These are phyloP conservation scores for Trametes maxima DNA, from an alignment of 768 basidiomycete genomes.

Conservation along the genomic window DNA sequence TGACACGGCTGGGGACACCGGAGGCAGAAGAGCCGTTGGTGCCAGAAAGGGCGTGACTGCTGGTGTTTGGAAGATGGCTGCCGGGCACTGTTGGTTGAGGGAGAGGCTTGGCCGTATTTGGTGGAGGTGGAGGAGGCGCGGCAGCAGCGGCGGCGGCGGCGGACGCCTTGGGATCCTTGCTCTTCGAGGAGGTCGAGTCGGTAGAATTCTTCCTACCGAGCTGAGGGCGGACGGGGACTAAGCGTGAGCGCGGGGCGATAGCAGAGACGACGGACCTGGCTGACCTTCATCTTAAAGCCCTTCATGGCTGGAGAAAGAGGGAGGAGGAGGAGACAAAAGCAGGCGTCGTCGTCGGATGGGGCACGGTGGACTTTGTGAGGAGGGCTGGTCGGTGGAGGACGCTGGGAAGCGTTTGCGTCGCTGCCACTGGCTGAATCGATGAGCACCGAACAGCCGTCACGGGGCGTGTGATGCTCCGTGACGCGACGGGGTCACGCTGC, in stretches of 20 bases:
- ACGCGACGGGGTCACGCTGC: constrained; percentile 25
- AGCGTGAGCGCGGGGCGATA: constrained; percentile 23
- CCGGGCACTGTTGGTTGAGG: constrained; percentile 43
- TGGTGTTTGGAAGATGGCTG: constrained; percentile 39
- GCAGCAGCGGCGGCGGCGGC: constrained; percentile 41
- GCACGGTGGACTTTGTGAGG: constrained; percentile 17
- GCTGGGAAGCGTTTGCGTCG: constrained; percentile 21
- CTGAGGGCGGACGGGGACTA: constrained; percentile 38
- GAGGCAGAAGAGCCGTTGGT: constrained; percentile 40
- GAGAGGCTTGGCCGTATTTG: constrained; percentile 66
- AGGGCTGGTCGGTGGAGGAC: constrained; percentile 8
- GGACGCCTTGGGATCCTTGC: constrained; percentile 57
- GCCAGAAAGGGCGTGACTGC: constrained; percentile 43
- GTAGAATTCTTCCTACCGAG: constrained; percentile 66
- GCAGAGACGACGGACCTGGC: constrained; percentile 22
- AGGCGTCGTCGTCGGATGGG: neutral
- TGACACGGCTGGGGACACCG: constrained; percentile 46
- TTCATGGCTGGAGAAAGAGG: constrained; percentile 54
- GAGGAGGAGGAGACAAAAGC: neutral
- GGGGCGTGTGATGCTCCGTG: constrained; percentile 19
- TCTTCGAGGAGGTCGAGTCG: constrained; percentile 68
- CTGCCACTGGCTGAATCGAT: constrained; percentile 43
- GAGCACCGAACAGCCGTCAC: constrained; percentile 30
- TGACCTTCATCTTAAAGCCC: constrained; percentile 81
- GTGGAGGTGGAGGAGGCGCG: constrained; percentile 60